Conservation (phyloP, 345 rosid genomes). For the Limnanthes douglasii region DNA sequence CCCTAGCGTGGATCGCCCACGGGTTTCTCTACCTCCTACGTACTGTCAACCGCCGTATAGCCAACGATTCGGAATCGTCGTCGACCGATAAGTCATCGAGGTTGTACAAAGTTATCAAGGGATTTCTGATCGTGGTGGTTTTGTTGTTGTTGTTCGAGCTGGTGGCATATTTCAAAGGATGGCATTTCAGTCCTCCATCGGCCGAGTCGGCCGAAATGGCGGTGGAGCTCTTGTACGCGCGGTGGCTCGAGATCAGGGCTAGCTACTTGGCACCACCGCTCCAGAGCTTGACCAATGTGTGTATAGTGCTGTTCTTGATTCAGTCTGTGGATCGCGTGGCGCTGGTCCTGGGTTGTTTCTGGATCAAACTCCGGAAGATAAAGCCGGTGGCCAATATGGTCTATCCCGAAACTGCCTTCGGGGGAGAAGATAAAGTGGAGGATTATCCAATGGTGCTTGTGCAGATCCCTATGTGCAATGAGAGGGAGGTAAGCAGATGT, state of each 20-base stretch:
- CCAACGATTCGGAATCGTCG: constrained; percentile 16
- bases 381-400: constrained; percentile 40
- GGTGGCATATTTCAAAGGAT: constrained; percentile 69
- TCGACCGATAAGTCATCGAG: constrained; percentile 21
- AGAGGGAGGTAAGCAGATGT: constrained; percentile 90
- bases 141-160: constrained; percentile 52
- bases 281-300: constrained; percentile 54
- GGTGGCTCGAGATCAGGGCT: constrained; percentile 64
- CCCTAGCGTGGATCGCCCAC: constrained; percentile 35
- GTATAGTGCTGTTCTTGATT: constrained; percentile 66
- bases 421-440: constrained; percentile 20
- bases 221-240: constrained; percentile 42
- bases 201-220: constrained; percentile 39
- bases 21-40: constrained; percentile 34
- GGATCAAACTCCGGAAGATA: constrained; percentile 50
- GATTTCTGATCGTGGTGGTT: constrained; percentile 38
- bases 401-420: constrained; percentile 16
- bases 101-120: constrained; percentile 42
- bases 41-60: constrained; percentile 65
- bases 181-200: constrained; percentile 86
- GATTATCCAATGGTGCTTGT: constrained; percentile 83
- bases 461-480: constrained; percentile 98
- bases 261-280: constrained; percentile 66
- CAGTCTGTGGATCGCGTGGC: constrained; percentile 70
- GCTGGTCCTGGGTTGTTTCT: constrained; percentile 60